These are phyloP conservation scores for Lenwebbia sp. DNA, from an alignment of 345 rosid genomes.

Conservation along the genomic window DNA sequence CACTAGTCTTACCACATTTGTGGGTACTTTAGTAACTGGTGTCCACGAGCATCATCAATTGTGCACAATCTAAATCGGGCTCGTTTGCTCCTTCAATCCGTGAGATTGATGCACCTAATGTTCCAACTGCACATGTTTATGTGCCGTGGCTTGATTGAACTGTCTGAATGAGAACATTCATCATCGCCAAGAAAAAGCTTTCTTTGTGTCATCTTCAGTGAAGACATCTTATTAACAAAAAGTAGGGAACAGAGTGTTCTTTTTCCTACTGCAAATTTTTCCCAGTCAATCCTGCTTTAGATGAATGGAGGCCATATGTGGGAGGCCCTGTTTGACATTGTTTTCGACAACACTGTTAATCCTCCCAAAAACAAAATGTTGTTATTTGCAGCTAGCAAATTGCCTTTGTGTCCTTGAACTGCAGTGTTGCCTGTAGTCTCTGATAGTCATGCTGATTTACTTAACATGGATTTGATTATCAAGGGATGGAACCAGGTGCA, in stretches of 20 bases:
- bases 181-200: background rate
- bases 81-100: background rate
- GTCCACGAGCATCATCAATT: background rate
- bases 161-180: background rate
- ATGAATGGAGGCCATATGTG: background rate
- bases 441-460: background rate
- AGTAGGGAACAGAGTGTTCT: background rate
- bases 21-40: background rate
- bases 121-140: background rate
- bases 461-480: background rate
- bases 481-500: background rate
- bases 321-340: background rate
- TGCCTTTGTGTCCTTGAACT: background rate
- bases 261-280: background rate
- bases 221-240: background rate
- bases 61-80: background rate
- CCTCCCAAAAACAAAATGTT: background rate
- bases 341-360: background rate
- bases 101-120: background rate
- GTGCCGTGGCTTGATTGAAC: background rate
- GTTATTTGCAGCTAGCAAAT: background rate
- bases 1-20: background rate
- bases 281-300: background rate
- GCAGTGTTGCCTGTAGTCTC: background rate
- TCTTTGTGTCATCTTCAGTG: background rate